phyloP scores from a whole-genome alignment of 495 filamentous ascomycete genomes.

The Penicillium riverlandense region DNA sequence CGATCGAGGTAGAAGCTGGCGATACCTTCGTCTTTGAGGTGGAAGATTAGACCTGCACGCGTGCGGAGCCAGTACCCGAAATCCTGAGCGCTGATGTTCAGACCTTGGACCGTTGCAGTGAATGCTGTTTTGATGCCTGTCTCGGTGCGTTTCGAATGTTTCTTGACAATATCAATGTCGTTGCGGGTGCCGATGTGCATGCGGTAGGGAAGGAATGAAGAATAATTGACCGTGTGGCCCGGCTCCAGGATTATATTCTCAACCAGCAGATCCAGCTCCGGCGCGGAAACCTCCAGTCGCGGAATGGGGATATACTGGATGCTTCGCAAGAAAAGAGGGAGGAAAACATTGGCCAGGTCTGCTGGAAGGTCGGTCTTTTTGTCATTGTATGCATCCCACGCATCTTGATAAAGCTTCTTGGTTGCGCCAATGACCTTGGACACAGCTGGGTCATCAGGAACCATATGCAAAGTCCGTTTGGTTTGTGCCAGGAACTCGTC shows the following conservation, averaged over 20 bases:
- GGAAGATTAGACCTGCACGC: constrained; percentile 60
- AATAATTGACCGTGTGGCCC: constrained; percentile 72
- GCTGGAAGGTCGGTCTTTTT: constrained; percentile 62
- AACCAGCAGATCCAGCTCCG: constrained; percentile 74
- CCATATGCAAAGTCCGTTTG: constrained; percentile 57
- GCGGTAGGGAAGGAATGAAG: constrained; percentile 83
- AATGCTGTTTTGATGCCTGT: constrained; percentile 61
- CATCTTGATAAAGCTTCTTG: constrained; percentile 54
- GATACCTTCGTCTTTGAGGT: constrained; percentile 72
- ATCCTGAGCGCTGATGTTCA: constrained; percentile 76
- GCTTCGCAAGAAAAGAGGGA: constrained; percentile 66
- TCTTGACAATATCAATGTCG: constrained; percentile 77
- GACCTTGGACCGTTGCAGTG: constrained; percentile 67
- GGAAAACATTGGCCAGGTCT: constrained; percentile 68
- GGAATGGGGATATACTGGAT: constrained; percentile 87
- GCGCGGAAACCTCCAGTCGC: constrained; percentile 74
- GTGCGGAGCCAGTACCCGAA: constrained; percentile 72
- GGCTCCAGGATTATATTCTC: constrained; percentile 91
- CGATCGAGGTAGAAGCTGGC: constrained; percentile 79
- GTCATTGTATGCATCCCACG: constrained; percentile 52
- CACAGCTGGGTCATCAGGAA: constrained; percentile 63
- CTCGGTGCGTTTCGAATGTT: constrained; percentile 58
- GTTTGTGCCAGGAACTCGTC: constrained; percentile 65
- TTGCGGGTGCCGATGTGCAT: constrained; percentile 77
- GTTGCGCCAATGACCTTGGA: constrained; percentile 58